A percentile compares a stretch with the other conserved stretches of the same genome.
These are phyloP conservation scores for Sporothrix protearum DNA, from an alignment of 2,329 filamentous ascomycete species.

Conservation along the genomic window DNA sequence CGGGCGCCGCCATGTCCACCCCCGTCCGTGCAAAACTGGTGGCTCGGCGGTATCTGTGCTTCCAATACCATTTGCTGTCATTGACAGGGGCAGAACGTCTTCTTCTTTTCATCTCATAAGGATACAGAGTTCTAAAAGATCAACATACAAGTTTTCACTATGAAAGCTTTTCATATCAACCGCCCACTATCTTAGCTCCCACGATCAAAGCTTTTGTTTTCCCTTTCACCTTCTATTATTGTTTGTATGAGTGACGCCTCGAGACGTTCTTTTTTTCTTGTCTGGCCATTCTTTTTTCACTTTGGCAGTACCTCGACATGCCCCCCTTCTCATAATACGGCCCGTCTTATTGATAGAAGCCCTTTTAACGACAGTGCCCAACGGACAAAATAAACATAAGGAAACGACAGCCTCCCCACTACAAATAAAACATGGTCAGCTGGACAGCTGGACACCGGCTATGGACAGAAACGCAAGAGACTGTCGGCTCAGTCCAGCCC, in stretches of 20 bases:
- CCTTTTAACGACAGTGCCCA: background rate
- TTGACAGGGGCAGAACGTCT: background rate
- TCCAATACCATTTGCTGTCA: too few species aligned
- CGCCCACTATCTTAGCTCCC: background rate
- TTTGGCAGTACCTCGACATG: too few species aligned
- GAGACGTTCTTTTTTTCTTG: background rate
- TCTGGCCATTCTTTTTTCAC: background rate
- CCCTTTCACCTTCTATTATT: background rate
- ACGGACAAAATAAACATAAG: background rate
- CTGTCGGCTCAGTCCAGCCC: background rate
- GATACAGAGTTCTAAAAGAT: background rate
- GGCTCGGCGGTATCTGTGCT: too few species aligned
- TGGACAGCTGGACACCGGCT: constrained; percentile 11
- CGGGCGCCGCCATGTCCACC: too few species aligned
- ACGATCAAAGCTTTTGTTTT: background rate
- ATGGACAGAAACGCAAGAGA: background rate
- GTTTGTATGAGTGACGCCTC: background rate
- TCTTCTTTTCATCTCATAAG: background rate
- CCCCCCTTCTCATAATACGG: constrained; percentile 1
- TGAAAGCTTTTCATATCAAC: background rate
- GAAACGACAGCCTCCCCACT: background rate
- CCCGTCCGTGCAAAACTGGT: too few species aligned
- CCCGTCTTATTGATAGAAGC: constrained; percentile 19
- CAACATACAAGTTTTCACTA: background rate
- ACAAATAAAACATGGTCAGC: constrained; percentile 7